These are phyloP conservation scores for Scleroderma citrinum DNA, from an alignment of 768 basidiomycete genomes.

Conservation along the genomic window DNA sequence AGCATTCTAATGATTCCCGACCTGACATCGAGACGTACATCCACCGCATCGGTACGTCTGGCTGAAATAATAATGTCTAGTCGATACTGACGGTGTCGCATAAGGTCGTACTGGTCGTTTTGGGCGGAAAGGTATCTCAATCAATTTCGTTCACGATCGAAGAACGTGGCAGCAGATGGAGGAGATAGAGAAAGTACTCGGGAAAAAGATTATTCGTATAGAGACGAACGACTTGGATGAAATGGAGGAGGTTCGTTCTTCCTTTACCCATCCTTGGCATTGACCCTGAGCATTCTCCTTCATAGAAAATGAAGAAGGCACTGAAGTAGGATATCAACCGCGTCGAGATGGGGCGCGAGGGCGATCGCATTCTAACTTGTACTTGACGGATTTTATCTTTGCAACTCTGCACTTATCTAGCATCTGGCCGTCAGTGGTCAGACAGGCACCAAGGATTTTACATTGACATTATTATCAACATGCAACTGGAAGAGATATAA, in stretches of 20 bases:
- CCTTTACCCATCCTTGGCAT: not conserved
- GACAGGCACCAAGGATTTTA: not conserved
- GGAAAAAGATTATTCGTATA: conserved; percentile 76
- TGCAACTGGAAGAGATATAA: no score
- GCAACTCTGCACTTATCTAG: not conserved
- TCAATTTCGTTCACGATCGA: conserved; percentile 95
- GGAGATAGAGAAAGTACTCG: conserved; percentile 74
- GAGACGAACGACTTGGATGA: conserved; percentile 86
- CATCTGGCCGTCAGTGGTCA: not conserved
- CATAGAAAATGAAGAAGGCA: conserved; percentile 78
- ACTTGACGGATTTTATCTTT: not conserved
- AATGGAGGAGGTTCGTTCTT: conserved; percentile 78
- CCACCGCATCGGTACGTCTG: conserved; percentile 85
- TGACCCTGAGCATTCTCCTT: conserved; percentile 1
- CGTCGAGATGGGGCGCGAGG: not conserved
- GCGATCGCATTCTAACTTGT: not conserved
- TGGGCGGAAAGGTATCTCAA: conserved; percentile 93
- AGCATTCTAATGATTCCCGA: conserved; percentile 41
- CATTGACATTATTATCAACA: not conserved
- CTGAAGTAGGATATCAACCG: conserved; percentile 43
- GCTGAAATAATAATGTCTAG: not conserved
- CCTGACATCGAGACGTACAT: conserved; percentile 97
- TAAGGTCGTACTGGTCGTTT: conserved; percentile 96
- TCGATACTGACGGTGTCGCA: not conserved
- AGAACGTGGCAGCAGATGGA: conserved; percentile 88